Conservation (phyloP, 2,329 filamentous ascomycete genomes). For the Chaetomium sp. region DNA sequence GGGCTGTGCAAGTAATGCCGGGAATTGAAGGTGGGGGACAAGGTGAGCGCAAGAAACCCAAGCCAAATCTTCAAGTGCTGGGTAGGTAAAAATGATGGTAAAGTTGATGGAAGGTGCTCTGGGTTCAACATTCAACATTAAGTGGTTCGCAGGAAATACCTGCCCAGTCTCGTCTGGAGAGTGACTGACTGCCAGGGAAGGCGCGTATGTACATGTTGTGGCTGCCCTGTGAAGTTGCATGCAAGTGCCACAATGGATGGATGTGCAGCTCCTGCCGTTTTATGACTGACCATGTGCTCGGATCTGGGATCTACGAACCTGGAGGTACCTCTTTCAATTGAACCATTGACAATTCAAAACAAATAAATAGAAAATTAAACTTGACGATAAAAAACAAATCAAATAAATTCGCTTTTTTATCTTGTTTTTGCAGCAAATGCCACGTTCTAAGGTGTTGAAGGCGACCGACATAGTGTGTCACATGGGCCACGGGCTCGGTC, state of each 20-base stretch:
- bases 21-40: not conserved
- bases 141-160: too few relatives aligned
- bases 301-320: not conserved
- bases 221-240: not conserved
- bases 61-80: too few relatives aligned
- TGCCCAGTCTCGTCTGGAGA: too few relatives aligned
- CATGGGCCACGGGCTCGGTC: conserved; percentile 4
- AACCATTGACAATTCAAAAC: not conserved
- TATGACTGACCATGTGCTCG: not conserved
- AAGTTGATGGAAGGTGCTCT: too few relatives aligned
- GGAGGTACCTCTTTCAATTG: not conserved
- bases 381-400: not conserved
- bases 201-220: not conserved
- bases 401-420: not conserved
- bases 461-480: not conserved
- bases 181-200: too few relatives aligned
- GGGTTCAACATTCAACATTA: too few relatives aligned
- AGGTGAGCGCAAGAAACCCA: not conserved
- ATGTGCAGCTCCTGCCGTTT: not conserved
- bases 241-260: conserved; percentile 9
- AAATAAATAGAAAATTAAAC: not conserved
- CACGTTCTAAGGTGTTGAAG: not conserved
- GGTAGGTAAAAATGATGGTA: too few relatives aligned
- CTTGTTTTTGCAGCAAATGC: not conserved
- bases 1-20: not conserved